These are phyloP conservation scores for Psilocybe cyanescens DNA, from an alignment of 768 basidiomycete genomes.

Conservation along the genomic window DNA sequence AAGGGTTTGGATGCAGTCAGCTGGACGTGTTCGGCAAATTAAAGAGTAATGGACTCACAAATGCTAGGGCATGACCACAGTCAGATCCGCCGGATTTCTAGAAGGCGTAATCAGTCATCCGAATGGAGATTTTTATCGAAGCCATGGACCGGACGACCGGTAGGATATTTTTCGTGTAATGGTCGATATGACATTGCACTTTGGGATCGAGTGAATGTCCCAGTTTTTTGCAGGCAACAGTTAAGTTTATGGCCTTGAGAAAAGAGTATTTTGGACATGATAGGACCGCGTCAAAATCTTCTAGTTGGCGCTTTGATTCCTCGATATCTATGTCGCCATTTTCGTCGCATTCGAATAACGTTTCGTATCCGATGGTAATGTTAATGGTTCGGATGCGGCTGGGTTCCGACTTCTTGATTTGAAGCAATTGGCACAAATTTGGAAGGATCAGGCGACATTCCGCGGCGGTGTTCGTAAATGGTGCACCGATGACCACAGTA, in stretches of 20 bases:
- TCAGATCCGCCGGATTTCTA: not conserved
- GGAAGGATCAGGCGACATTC: conserved; percentile 1
- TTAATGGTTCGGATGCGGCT: not conserved
- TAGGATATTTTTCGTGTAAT: not conserved
- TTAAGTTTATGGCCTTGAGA: not conserved
- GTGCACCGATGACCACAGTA: not conserved
- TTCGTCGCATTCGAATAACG: not conserved
- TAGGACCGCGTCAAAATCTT: not conserved
- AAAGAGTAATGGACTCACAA: no score
- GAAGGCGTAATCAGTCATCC: not conserved
- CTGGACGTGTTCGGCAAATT: no score
- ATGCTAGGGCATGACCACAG: not conserved
- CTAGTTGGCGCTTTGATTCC: not conserved
- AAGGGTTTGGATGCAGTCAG: no score
- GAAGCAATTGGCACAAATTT: not conserved
- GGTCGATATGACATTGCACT: not conserved
- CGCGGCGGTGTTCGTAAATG: not conserved
- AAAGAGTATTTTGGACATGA: not conserved
- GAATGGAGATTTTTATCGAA: not conserved
- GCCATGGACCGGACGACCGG: not conserved
- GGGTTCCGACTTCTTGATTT: not conserved
- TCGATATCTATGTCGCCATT: not conserved
- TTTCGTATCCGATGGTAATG: not conserved
- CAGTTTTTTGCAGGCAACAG: not conserved
- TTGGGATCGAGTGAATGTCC: not conserved